Conservation (phyloP, 1,284 basidiomycete species). For the Cerioporus squamosus region DNA sequence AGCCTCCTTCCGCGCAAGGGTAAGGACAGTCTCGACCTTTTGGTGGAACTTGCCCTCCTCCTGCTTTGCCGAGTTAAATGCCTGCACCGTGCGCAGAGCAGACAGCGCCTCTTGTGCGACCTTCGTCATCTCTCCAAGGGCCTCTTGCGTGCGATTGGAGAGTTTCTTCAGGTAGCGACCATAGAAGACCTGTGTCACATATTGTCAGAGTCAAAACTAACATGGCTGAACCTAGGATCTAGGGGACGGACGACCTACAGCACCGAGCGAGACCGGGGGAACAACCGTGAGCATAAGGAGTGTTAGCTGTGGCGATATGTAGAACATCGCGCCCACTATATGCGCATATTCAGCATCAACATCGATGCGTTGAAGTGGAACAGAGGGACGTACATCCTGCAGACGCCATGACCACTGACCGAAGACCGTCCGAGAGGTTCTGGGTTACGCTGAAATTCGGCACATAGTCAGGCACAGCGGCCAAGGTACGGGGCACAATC, state of each 20-base stretch:
- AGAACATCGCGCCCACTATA: constrained; percentile 98
- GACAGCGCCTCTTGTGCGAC: constrained; percentile 90
- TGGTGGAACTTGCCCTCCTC: constrained; percentile 76
- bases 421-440: constrained; percentile 90
- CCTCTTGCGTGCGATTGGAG: constrained; percentile 92
- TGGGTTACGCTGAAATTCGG: constrained; percentile 74
- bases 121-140: constrained; percentile 94
- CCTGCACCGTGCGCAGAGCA: constrained; percentile 93
- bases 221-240: no score
- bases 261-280: constrained; percentile 94
- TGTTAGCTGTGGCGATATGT: constrained; percentile 90
- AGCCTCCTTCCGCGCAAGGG: constrained; percentile 87
- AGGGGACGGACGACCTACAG: constrained; percentile 55
- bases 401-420: constrained; percentile 86
- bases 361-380: no score
- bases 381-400: constrained; percentile 78
- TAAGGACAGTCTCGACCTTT: constrained; percentile 72
- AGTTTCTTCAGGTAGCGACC: constrained; percentile 93
- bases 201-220: neutral
- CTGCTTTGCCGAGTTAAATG: constrained; percentile 80
- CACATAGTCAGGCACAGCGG: no score
- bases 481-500: no score
- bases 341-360: no score
- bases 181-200: constrained; percentile 73
- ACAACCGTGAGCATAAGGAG: constrained; percentile 93